phyloP scores from a whole-genome alignment of 768 basidiomycete species.

The Trichaptum fuscoviolaceum region DNA sequence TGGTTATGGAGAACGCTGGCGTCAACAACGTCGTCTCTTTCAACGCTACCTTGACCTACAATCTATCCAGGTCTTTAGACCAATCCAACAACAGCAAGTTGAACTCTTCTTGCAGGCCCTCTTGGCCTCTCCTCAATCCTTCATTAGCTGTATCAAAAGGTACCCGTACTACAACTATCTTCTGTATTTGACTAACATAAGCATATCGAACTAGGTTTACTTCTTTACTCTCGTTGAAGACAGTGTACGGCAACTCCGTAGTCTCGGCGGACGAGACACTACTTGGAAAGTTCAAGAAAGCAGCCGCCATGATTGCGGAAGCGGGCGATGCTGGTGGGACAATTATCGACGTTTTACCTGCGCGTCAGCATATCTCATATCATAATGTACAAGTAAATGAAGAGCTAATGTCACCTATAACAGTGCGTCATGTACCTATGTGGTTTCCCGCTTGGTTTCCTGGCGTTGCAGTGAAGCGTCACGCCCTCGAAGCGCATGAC shows the following conservation, averaged over 20 bases:
- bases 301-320: background rate
- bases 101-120: background rate
- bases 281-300: background rate
- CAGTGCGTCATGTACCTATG: slow-evolving; percentile 18
- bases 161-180: background rate
- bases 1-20: slow-evolving; percentile 23
- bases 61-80: slow-evolving; percentile 12
- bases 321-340: background rate
- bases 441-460: slow-evolving; percentile 47
- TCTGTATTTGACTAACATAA: background rate
- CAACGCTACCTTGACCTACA: slow-evolving; percentile 22
- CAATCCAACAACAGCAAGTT: background rate
- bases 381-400: background rate
- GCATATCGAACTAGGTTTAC: background rate
- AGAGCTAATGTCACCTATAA: background rate
- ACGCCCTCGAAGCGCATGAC: slow-evolving; percentile 37
- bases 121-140: background rate
- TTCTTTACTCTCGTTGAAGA: background rate
- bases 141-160: background rate
- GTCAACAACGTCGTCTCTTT: slow-evolving; percentile 24
- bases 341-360: background rate
- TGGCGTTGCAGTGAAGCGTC: slow-evolving; percentile 41
- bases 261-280: background rate
- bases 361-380: background rate
- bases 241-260: background rate